Evolutionary conservation across 441 rosid species (phyloP).

Genomic region (Adansonia gregorii): DNA sequence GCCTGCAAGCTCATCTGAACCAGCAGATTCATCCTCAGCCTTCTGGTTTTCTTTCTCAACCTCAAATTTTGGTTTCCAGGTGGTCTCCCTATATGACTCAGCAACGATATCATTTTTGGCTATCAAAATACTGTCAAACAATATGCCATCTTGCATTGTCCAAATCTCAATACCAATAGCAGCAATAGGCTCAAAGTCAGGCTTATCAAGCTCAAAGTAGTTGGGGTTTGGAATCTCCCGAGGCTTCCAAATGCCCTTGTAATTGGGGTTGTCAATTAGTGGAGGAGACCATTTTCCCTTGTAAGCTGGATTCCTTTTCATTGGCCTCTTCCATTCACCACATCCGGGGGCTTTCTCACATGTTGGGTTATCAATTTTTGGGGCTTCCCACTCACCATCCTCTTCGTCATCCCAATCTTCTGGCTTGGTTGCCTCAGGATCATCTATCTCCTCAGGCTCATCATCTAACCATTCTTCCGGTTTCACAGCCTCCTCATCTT

Average conservation of each 20-base stretch:
- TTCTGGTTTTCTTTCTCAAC: slow-evolving; percentile 81
- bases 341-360: slow-evolving; percentile 93
- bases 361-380: slow-evolving; percentile 84
- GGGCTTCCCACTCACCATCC: slow-evolving; percentile 98
- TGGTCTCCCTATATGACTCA: slow-evolving; percentile 50
- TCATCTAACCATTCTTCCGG: slow-evolving; percentile 98
- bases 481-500: slow-evolving; percentile 88
- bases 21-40: slow-evolving; percentile 65
- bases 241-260: slow-evolving; percentile 96
- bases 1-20: slow-evolving; percentile 60
- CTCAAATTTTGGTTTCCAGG: slow-evolving; percentile 84
- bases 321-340: slow-evolving; percentile 95
- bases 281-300: slow-evolving; percentile 97
- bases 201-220: slow-evolving; percentile 82
- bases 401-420: slow-evolving; percentile 99
- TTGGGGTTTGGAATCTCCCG: slow-evolving; percentile 82
- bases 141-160: slow-evolving; percentile 98
- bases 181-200: slow-evolving; percentile 83
- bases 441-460: slow-evolving; percentile 94
- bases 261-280: slow-evolving; percentile 89
- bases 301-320: slow-evolving; percentile 86
- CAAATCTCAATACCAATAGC: slow-evolving; percentile 96
- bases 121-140: slow-evolving; percentile 89
- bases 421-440: slow-evolving; percentile 92
- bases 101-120: slow-evolving; percentile 76